Conservation (phyloP, 2,329 filamentous ascomycete species). For the Thielaviopsis euricoi region DNA sequence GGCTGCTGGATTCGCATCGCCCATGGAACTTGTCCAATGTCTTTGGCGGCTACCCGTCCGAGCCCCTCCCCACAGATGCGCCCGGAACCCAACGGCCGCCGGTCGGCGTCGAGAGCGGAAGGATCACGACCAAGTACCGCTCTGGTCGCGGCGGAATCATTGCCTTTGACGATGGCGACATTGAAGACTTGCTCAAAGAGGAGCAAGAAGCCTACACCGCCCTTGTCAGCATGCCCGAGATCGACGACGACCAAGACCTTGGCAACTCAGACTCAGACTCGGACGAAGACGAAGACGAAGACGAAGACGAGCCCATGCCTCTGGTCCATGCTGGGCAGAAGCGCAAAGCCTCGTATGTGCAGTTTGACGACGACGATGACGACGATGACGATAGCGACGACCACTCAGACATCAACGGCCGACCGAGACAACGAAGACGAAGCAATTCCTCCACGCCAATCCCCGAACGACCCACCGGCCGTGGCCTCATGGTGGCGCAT, state of each 20-base stretch:
- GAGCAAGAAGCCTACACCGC: conserved; percentile 74
- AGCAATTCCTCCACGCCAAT: conserved; percentile 73
- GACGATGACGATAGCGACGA: conserved; percentile 55
- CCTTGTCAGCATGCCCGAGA: conserved; percentile 78
- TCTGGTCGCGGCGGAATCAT: conserved; percentile 75
- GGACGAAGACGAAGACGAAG: conserved; percentile 42
- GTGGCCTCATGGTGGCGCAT: conserved; percentile 41
- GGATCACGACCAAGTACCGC: conserved; percentile 54
- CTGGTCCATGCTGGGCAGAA: conserved; percentile 43
- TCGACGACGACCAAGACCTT: conserved; percentile 58
- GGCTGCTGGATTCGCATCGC: conserved; percentile 79
- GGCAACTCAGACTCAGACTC: conserved; percentile 42
- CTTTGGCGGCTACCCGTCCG: conserved; percentile 56
- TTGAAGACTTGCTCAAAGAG: conserved; percentile 58
- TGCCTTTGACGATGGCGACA: conserved; percentile 91
- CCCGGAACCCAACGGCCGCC: conserved; percentile 32
- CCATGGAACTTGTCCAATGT: conserved; percentile 94
- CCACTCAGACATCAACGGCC: conserved; percentile 53
- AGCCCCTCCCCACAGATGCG: conserved; percentile 15
- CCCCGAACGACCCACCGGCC: conserved; percentile 39
- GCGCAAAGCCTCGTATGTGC: conserved; percentile 60
- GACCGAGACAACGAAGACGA: conserved; percentile 62
- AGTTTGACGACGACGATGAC: conserved; percentile 49
- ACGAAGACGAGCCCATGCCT: conserved; percentile 22
- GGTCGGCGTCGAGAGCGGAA: conserved; percentile 54